phyloP scores from a whole-genome alignment of 176 grass and related monocot genomes.

The Musa acuminata region DNA sequence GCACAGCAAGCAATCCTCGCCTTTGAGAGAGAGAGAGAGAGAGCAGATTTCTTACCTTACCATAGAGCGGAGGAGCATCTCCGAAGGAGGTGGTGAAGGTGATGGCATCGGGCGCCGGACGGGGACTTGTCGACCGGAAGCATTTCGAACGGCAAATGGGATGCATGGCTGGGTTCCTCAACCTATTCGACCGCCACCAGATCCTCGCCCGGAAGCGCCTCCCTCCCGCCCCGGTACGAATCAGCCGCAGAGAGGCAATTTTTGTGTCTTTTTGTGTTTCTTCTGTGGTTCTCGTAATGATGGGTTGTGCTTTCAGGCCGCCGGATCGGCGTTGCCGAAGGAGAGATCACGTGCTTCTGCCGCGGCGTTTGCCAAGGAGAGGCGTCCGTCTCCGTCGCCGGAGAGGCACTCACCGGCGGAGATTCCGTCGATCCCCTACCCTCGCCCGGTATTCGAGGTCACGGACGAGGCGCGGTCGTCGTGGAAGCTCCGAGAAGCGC shows the following conservation, averaged over 20 bases:
- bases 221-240: conserved; percentile 6
- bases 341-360: conserved; percentile 26
- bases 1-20: too few species aligned
- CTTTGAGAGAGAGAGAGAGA: too few species aligned
- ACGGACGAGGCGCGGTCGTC: conserved; percentile 7
- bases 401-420: too few species aligned
- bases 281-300: not conserved
- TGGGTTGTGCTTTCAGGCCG: conserved; percentile 16
- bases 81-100: too few species aligned
- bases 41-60: too few species aligned
- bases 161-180: conserved; percentile 31
- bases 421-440: too few species aligned
- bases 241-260: not conserved
- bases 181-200: conserved; percentile 23
- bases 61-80: too few species aligned
- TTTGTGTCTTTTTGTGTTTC: not conserved
- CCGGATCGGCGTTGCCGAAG: conserved; percentile 22
- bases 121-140: too few species aligned
- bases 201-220: conserved; percentile 11
- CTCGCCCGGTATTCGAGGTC: not conserved
- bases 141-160: conserved; percentile 6
- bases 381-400: not conserved
- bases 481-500: conserved; percentile 17
- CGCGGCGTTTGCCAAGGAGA: not conserved
- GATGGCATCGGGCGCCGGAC: not conserved